Evolutionary conservation across 352 stramenopile genomes (phyloP), one percentile per base, ranked within the genome.

Genomic region (Elongisporangium undulatum): DNA sequence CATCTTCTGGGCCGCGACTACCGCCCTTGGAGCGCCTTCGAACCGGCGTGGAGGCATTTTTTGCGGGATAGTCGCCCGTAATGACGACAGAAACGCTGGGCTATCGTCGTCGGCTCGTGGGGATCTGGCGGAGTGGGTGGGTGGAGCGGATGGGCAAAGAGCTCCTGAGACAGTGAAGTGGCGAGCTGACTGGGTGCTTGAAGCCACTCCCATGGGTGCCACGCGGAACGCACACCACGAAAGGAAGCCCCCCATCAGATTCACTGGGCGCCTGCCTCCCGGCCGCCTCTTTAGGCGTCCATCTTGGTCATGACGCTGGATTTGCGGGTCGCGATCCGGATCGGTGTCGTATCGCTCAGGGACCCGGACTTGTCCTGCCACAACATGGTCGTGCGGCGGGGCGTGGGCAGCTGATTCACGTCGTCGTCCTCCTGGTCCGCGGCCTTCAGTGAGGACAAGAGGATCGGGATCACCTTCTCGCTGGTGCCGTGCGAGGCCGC

Each of bases 391-490:
- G 29, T 15, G 29, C 29, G 29, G 13, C 29, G 29, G 8, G 29
- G 29, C 29, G 29, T 41, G 5, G 29, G 29, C 29, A 41, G 29
- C 29, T 41, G 29, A 41, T 6, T 41, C 20, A 51, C 39, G 39
- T 17, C 48, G 48, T 20, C 48, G 48, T 20, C 17, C 48, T 20
- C 5, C 12, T 51, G 48, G n/a, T 51, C n/a, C 3, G 56, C 22
- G 63, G 63, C 34, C 59, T 61, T 0, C 60, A 63, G 24, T 69
- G 71, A 74, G n/a, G 77, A 88, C 0, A 90, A 54, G 16, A 73
- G 61, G 51, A 89, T 87, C 5, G 79, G 79, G 49, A 91, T 91
- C 3, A 66, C 72, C 38, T 83, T 88, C 24, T 73, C 79, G 39
- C 81, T 84, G 12, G 67, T 70, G 56, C 85, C 69, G 56, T 89